Percentiles rank a stretch among this genome's conserved stretches.
Conservation (phyloP, 306 rosid species). For the Fragaria iinumae region DNA sequence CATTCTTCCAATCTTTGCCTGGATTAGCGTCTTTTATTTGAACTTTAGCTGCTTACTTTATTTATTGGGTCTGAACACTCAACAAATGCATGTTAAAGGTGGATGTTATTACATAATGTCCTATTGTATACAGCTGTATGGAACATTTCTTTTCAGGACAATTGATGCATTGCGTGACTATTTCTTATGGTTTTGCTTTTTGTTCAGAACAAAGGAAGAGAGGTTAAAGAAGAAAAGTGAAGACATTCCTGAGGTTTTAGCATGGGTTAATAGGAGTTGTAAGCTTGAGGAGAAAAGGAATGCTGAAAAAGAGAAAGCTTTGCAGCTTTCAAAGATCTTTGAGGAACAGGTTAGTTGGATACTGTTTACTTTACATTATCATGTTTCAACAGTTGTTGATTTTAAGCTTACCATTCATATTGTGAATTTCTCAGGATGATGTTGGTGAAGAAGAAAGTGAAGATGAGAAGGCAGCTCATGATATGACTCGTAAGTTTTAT, state of each 20-base stretch:
- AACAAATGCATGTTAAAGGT: neutral
- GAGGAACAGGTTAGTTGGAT: slow-evolving; percentile 76
- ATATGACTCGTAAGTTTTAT: slow-evolving; percentile 43
- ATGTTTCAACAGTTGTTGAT: slow-evolving; percentile 13
- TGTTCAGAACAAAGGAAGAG: slow-evolving; percentile 70
- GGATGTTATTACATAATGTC: neutral
- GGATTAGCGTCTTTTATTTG: slow-evolving; percentile 7
- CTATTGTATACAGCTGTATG: neutral
- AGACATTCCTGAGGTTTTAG: slow-evolving; percentile 59
- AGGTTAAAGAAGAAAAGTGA: slow-evolving; percentile 68
- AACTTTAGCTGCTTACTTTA: neutral
- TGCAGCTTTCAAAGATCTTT: slow-evolving; percentile 78
- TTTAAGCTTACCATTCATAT: slow-evolving; percentile 16
- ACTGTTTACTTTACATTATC: slow-evolving; percentile 11
- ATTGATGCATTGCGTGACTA: neutral
- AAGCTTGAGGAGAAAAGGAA: slow-evolving; percentile 61
- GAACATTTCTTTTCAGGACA: neutral
- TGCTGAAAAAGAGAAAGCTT: slow-evolving; percentile 62
- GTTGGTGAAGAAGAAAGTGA: slow-evolving; percentile 77
- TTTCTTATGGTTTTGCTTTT: slow-evolving; percentile 4
- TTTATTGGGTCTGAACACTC: slow-evolving; percentile 2
- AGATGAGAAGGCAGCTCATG: slow-evolving; percentile 54
- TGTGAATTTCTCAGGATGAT: slow-evolving; percentile 61
- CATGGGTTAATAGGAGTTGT: slow-evolving; percentile 86
- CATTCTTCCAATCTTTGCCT: neutral